A percentile compares a stretch with the other conserved stretches of the same genome.
These are phyloP conservation scores for Phyllosticta ampelicida DNA, from an alignment of 2,329 filamentous ascomycete species.

Conservation along the genomic window DNA sequence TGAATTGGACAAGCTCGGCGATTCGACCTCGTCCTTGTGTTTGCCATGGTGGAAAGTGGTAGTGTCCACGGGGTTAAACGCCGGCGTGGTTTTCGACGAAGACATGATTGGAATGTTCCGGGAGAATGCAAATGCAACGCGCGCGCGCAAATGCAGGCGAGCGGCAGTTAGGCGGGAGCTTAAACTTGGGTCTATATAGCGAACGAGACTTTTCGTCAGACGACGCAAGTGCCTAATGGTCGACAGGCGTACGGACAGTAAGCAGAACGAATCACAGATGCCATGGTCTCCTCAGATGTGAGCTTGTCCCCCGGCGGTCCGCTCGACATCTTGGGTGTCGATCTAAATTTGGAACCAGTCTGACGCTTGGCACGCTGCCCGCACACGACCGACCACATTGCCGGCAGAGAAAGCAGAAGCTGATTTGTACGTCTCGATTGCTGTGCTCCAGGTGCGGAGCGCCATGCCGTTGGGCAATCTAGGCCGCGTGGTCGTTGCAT, in stretches of 20 bases:
- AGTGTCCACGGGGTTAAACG: slow-evolving; percentile 32
- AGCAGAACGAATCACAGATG: slow-evolving; percentile 1
- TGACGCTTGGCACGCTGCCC: slow-evolving; percentile 9
- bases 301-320: not conserved
- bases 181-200: not conserved
- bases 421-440: not conserved
- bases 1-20: slow-evolving; percentile 37
- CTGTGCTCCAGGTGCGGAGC: not conserved
- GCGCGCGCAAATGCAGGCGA: slow-evolving; percentile 2
- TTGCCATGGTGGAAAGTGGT: slow-evolving; percentile 23
- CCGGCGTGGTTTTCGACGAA: slow-evolving; percentile 22
- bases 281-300: slow-evolving; percentile 2
- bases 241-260: not conserved
- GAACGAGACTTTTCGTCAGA: not conserved
- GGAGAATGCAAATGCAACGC: slow-evolving; percentile 13
- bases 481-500: not conserved
- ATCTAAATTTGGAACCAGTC: slow-evolving; percentile 7
- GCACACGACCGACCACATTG: not conserved
- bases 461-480: not conserved
- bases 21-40: slow-evolving; percentile 32
- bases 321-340: not conserved
- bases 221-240: not conserved
- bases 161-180: slow-evolving; percentile 2
- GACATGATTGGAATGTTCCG: slow-evolving; percentile 15
- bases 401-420: not conserved